These are phyloP conservation scores for Trypanosoma melophagium DNA, from an alignment of 208 protist genomes.

Conservation along the genomic window DNA sequence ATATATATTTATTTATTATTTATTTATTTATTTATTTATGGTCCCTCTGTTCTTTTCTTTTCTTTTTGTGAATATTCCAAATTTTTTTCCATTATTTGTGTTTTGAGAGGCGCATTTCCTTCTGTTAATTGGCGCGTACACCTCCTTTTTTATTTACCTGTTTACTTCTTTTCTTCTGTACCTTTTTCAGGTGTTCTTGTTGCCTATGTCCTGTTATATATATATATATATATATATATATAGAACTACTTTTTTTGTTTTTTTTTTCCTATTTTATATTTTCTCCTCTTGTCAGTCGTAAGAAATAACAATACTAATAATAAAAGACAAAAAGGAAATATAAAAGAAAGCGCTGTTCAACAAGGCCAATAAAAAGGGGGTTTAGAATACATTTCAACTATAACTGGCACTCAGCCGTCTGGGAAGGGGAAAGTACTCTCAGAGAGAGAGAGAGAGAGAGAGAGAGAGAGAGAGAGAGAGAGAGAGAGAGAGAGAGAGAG, in stretches of 20 bases:
- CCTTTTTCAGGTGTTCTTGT: no score
- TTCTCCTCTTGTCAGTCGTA: no score
- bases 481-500: no score
- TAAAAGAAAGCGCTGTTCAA: not conserved
- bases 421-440: no score
- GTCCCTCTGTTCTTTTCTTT: constrained; percentile 14
- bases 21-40: constrained; percentile 12
- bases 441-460: no score
- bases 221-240: constrained; percentile 8
- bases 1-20: constrained; percentile 5
- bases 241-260: not conserved
- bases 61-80: constrained; percentile 7
- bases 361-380: not conserved
- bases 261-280: not conserved
- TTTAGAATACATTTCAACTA: no score
- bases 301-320: not conserved
- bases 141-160: no score
- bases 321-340: not conserved
- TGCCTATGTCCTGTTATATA: not conserved
- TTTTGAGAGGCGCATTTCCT: constrained; percentile 6
- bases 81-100: not conserved
- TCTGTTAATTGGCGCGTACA: constrained; percentile 1
- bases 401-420: no score
- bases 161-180: no score
- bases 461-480: no score